phyloP scores from a whole-genome alignment of 2,329 filamentous ascomycete genomes.

The Neodidymelliopsis sp. region DNA sequence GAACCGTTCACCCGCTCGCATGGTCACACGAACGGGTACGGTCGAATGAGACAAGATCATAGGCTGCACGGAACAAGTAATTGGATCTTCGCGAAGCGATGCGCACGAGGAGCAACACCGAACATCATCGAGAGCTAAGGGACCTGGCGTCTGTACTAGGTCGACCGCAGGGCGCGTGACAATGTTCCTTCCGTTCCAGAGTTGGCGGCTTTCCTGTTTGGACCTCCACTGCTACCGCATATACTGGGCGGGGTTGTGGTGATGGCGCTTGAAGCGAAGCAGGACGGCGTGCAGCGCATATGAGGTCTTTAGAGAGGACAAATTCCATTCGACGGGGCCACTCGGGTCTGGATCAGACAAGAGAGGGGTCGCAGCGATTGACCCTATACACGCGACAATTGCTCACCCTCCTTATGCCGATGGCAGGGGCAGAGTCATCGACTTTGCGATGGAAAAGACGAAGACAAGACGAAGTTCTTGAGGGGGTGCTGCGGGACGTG shows the following conservation, averaged over 20 bases:
- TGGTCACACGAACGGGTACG: slow-evolving; percentile 16
- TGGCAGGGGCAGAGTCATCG: slow-evolving; percentile 27
- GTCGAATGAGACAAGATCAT: slow-evolving; percentile 26
- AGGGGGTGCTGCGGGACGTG: slow-evolving; percentile 39
- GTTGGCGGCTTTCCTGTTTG: slow-evolving; percentile 24
- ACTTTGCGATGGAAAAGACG: slow-evolving; percentile 32
- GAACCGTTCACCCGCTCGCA: slow-evolving; percentile 29
- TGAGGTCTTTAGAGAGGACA: slow-evolving; percentile 36
- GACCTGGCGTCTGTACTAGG: slow-evolving; percentile 34
- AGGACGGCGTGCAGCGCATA: slow-evolving; percentile 48
- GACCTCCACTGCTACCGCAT: slow-evolving; percentile 28
- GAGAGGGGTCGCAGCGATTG: slow-evolving; percentile 35
- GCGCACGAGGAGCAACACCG: slow-evolving; percentile 7
- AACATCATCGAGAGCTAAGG: slow-evolving; percentile 24
- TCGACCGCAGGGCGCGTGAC: slow-evolving; percentile 42
- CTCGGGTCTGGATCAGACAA: slow-evolving; percentile 37
- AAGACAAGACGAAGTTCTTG: slow-evolving; percentile 29
- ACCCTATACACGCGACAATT: slow-evolving; percentile 24
- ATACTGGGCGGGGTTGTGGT: slow-evolving; percentile 32
- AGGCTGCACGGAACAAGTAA: slow-evolving; percentile 29
- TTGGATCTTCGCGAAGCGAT: slow-evolving; percentile 21
- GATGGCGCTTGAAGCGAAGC: slow-evolving; percentile 46
- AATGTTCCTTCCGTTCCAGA: slow-evolving; percentile 19
- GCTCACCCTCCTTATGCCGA: slow-evolving; percentile 27
- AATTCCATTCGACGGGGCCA: slow-evolving; percentile 31